Percentiles rank a stretch among this genome's conserved stretches.
Conservation (phyloP, 2,329 filamentous ascomycete species). For the Xylariaceae sp. region DNA sequence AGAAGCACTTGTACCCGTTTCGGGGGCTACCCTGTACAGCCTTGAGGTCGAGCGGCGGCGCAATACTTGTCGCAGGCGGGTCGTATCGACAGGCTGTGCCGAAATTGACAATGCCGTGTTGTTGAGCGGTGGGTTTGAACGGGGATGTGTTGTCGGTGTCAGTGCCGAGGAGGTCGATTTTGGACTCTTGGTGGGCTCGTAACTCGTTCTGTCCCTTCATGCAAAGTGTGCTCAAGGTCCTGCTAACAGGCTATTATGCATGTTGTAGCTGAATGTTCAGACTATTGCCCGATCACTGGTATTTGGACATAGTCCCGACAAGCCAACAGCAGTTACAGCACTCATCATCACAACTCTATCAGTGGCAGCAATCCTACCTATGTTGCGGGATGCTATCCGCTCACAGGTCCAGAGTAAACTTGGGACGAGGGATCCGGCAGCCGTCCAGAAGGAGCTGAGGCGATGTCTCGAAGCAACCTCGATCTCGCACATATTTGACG, state of each 20-base stretch:
- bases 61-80: conserved; percentile 27
- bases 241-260: conserved; percentile 2
- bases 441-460: conserved; percentile 26
- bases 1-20: conserved; percentile 33
- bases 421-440: conserved; percentile 10
- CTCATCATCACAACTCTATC: conserved; percentile 47
- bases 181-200: conserved; percentile 39
- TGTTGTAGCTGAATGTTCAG: conserved; percentile 43
- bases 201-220: not conserved
- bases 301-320: conserved; percentile 8
- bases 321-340: conserved; percentile 32
- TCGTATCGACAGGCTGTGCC: conserved; percentile 38
- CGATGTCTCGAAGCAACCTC: conserved; percentile 44
- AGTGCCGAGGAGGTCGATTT: conserved; percentile 48
- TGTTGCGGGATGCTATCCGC: conserved; percentile 37
- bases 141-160: conserved; percentile 48
- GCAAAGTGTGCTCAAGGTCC: not conserved
- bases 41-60: conserved; percentile 35
- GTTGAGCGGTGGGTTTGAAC: conserved; percentile 39
- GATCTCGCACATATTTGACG: conserved; percentile 53
- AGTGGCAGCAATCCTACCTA: conserved; percentile 35
- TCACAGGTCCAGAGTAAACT: conserved; percentile 29
- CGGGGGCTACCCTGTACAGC: conserved; percentile 38
- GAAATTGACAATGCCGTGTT: conserved; percentile 46
- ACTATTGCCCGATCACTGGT: conserved; percentile 38